Base-by-base conservation (phyloP, 225 moss, liverwort and hornwort species). In the Polytrichum commune region DNA sequence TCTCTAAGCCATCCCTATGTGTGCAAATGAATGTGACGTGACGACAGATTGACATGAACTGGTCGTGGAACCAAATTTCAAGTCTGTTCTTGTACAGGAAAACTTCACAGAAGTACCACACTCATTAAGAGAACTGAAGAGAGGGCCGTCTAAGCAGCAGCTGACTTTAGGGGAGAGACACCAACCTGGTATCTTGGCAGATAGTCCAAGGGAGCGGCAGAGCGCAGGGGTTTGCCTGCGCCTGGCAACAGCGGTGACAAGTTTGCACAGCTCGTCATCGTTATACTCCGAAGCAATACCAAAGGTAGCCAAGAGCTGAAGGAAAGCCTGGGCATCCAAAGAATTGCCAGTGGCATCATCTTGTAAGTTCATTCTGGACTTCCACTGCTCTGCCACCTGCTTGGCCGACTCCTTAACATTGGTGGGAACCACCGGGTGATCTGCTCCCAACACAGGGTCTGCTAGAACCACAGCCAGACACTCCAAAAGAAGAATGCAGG, bases 221-320 rank as follows among this genome's bases (percentile, higher is more conserved):
- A 89, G 89, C 84, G 83, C 89, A 89, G 89, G 89, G 75, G 89
- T 86, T 73, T 89, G 89, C 89, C 89, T 89, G 89, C 89, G 89
- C 83, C 89, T 83, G 77, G 89, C 89, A 76, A 89, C 89, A 71
- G 89, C 89, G 69, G 89, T 89, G 89, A 89, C 89, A 79, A 89
- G 89, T 89, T 84, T 89, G 81, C 89, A 89, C 81, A 89, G 89
- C 89, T 89, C 89, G 71, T 89, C 89, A 83, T 89, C 89, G 77
- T 89, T 86, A 80, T 89, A 89, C 89, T 89, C 89, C 83, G 84
- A 84, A 77, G 89, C 89, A 89, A 89, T 89, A 73, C 89, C 89
- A 86, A 89, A 89, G 64, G 89, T 89, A 81, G 89, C 89, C 89
- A 89, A 77, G 74, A 89, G 89, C 84, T 89, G 89, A 72, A 89